Conservation (phyloP, 2,329 filamentous ascomycete genomes). For the Trichoderma cornu-damae region DNA sequence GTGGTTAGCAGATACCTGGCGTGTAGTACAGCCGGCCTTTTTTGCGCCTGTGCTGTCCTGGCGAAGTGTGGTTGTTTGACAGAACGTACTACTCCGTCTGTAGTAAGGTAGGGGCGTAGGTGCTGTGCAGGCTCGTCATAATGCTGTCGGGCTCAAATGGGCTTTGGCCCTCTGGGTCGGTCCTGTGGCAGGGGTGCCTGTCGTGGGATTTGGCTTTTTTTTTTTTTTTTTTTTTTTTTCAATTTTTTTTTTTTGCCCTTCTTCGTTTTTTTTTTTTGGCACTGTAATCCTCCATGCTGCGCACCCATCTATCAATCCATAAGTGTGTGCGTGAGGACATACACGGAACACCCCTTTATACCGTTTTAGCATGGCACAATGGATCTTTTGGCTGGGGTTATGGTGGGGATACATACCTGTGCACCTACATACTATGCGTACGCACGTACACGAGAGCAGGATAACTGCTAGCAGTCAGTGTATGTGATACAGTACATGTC, state of each 20-base stretch:
- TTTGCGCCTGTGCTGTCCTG: not conserved
- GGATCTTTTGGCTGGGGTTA: slow-evolving; percentile 7
- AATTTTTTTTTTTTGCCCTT: not conserved
- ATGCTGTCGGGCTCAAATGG: slow-evolving; percentile 8
- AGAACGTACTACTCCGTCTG: not conserved
- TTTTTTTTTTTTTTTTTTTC: not conserved
- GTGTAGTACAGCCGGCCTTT: not conserved
- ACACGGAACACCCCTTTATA: slow-evolving; percentile 4
- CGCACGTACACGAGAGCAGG: not conserved
- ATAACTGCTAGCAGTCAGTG: not conserved
- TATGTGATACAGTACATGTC: slow-evolving; percentile 14
- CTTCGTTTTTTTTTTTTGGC: not conserved
- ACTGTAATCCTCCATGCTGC: not conserved
- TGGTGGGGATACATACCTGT: slow-evolving; percentile 7
- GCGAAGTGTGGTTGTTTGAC: not conserved
- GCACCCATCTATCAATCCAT: not conserved
- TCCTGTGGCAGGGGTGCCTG: slow-evolving; percentile 8
- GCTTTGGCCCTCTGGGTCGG: not conserved
- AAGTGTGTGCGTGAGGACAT: slow-evolving; percentile 4
- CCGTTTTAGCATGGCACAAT: slow-evolving; percentile 6
- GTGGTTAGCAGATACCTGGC: not conserved
- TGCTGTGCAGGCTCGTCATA: slow-evolving; percentile 5
- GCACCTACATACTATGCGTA: not conserved
- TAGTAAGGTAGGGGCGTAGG: not conserved
- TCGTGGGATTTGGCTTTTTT: slow-evolving; percentile 4